Percentiles rank a stretch among this genome's conserved stretches.
Evolutionary conservation across 2,329 filamentous ascomycete species (phyloP).

Genomic region (Celoporthe dispersa): DNA sequence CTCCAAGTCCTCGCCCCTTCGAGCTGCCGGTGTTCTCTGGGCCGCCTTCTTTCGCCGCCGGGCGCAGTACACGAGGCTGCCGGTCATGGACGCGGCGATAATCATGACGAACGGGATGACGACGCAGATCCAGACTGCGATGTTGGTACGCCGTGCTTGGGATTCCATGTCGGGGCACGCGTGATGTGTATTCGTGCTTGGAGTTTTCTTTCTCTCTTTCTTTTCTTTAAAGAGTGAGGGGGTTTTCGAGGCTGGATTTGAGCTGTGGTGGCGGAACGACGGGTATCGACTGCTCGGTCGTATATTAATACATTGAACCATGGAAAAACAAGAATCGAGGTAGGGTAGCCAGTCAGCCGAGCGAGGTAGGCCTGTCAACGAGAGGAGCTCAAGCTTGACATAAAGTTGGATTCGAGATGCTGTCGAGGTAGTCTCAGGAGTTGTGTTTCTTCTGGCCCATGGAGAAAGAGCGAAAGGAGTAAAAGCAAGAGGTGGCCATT

Average conservation of each 20-base stretch:
- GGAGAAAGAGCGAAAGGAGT: not conserved
- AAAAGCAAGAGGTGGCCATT: not conserved
- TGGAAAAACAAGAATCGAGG: not conserved
- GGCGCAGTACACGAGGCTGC: slow-evolving; percentile 7
- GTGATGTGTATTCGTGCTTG: not conserved
- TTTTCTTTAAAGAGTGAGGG: not conserved
- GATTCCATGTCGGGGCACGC: not conserved
- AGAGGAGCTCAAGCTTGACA: not conserved
- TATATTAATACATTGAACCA: too few species aligned
- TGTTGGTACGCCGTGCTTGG: not conserved
- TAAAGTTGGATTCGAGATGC: not conserved
- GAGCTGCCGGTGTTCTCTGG: too few species aligned
- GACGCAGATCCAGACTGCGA: slow-evolving; percentile 23
- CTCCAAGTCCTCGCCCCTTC: not conserved
- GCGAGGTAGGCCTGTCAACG: not conserved
- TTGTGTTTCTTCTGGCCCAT: not conserved
- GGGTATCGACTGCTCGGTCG: not conserved
- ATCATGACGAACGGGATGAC: slow-evolving; percentile 26
- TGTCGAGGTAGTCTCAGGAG: not conserved
- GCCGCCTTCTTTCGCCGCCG: not conserved
- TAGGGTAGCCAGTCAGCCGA: not conserved
- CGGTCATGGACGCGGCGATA: not conserved
- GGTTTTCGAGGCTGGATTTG: not conserved
- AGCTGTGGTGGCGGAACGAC: not conserved
- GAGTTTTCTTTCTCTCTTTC: not conserved